Conservation (phyloP, 73 alveolate genomes). For the Symbiodinium natans region DNA sequence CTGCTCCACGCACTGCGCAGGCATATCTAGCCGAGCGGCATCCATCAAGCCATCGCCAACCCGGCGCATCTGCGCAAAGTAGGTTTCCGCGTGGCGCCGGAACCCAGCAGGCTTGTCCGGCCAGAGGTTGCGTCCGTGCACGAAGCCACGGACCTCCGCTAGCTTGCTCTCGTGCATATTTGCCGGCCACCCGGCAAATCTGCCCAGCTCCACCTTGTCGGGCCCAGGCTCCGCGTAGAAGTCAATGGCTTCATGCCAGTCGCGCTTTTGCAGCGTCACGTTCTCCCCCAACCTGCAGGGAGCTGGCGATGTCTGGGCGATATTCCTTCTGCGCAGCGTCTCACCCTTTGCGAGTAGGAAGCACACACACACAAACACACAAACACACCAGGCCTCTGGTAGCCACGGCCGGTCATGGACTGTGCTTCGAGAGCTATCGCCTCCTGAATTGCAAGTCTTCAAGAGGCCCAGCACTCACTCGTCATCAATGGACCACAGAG, state of each 20-base stretch:
- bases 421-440: conserved; percentile 22
- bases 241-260: conserved; percentile 87
- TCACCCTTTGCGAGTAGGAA: background rate
- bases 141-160: background rate
- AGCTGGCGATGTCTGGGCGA: background rate
- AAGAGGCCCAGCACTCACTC: background rate
- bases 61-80: conserved; percentile 2
- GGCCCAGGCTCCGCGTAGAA: conserved; percentile 29
- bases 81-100: background rate
- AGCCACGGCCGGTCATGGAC: conserved; percentile 46
- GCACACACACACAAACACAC: background rate
- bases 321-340: background rate
- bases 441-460: background rate
- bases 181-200: background rate
- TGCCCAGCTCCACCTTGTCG: background rate
- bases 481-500: background rate
- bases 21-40: conserved; percentile 22
- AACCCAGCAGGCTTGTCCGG: conserved; percentile 43
- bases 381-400: conserved; percentile 13
- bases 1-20: background rate
- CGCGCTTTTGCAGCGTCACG: conserved; percentile 49
- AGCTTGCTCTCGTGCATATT: background rate
- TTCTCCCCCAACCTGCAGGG: conserved; percentile 38
- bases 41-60: conserved; percentile 69
- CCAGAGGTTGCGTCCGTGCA: conserved; percentile 41